Evolutionary conservation across 768 basidiomycete species (phyloP), one percentile per base, ranked within the genome.

Genomic region (Scleroderma bovista): DNA sequence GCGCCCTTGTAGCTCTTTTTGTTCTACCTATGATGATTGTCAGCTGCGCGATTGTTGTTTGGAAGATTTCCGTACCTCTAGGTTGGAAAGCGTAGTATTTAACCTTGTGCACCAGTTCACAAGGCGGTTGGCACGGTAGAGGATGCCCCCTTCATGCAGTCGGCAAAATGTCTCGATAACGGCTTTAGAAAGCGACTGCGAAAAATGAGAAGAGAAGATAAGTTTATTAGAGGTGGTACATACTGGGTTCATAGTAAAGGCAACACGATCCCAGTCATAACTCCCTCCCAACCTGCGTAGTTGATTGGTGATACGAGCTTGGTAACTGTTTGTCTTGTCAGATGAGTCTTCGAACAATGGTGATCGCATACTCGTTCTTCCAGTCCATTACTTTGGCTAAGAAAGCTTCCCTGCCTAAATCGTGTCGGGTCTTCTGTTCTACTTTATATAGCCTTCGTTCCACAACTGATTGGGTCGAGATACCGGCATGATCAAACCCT

Each of bases 51-150:
- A 2, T 13, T 3, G 1, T 32, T 34, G 8, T 34, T 16, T 4
- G 47, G 24, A 31, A n/a, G 31, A 15, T 10, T 5, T n/a, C 53
- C 70, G 47, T 39, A 88, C 90, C 80, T 98, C 96, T 46, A 99
- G 77, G 68, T 97, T 98, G n/a, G 95, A 98, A 2, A 99, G 74
- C 0, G 95, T 95, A 1, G 96, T 99, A 65, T 97, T 96, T 52
- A 99, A 73, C 65, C 83, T 79, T 42, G 93, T 89, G 72, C 96
- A 99, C 95, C 96, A 98, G 62, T 98, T 96, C 52, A 98, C 95
- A 39, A 99, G 79, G 20, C 95, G 84, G 61, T 97, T 98, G 2
- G 93, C 94, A 23, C 96, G 88, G 69, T 97, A 98, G 41, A 99
- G 65, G 56, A 90, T 79, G 2, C 94, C 93, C 31, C 91, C 88